Evolutionary conservation across 2,329 filamentous ascomycete genomes (phyloP).

Genomic region (Penicillium frequentans): DNA sequence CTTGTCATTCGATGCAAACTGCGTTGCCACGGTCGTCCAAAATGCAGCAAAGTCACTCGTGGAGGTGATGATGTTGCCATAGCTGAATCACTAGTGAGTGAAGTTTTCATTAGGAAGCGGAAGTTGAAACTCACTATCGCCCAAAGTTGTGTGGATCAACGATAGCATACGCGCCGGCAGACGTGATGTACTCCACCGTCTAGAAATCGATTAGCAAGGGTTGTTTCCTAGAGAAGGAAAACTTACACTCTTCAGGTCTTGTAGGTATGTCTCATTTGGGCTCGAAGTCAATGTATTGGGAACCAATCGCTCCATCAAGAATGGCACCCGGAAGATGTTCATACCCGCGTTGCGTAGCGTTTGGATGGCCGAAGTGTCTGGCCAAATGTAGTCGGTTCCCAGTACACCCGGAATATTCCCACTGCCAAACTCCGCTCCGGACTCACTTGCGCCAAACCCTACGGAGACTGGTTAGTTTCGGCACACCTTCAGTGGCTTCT

Average conservation of each 20-base stretch:
- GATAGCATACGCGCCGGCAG: constrained; percentile 54
- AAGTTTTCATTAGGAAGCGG: neutral
- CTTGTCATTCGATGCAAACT: constrained; percentile 54
- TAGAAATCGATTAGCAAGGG: constrained; percentile 6
- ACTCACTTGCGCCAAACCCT: constrained; percentile 11
- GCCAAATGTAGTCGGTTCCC: constrained; percentile 24
- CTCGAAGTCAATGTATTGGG: constrained; percentile 18
- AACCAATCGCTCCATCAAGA: constrained; percentile 28
- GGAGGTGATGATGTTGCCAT: constrained; percentile 51
- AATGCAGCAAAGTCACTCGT: constrained; percentile 56
- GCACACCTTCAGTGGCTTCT: neutral
- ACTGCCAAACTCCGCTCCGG: constrained; percentile 9
- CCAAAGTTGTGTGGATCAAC: constrained; percentile 64
- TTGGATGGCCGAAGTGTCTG: constrained; percentile 22
- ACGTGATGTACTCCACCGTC: constrained; percentile 40
- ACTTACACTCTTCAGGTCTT: constrained; percentile 19
- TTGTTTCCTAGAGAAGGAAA: neutral
- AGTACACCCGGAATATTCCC: constrained; percentile 5
- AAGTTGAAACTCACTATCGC: constrained; percentile 21
- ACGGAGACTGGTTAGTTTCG: neutral
- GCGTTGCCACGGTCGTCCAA: constrained; percentile 57
- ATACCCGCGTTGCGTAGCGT: constrained; percentile 21
- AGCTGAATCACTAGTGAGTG: constrained; percentile 2
- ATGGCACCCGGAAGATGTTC: constrained; percentile 28
- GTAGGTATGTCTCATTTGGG: constrained; percentile 21